A percentile compares a stretch with the other conserved stretches of the same genome.
Evolutionary conservation across 768 basidiomycete species (phyloP).

Genomic region (Botryobasidium botryosum): DNA sequence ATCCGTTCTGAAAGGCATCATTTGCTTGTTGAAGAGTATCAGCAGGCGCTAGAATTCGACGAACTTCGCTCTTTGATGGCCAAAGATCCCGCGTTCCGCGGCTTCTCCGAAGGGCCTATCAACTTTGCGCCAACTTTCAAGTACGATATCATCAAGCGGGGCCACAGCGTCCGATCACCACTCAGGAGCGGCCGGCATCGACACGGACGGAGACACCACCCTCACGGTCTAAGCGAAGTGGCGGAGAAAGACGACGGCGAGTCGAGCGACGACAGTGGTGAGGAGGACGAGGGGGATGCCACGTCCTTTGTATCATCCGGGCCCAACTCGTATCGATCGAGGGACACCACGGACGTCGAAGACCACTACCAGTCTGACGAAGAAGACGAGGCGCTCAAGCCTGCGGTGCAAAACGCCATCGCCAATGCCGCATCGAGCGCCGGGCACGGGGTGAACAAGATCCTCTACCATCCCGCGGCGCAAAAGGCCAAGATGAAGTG

Average conservation of each 20-base stretch:
- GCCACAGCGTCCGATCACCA: constrained; percentile 13
- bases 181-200: constrained; percentile 15
- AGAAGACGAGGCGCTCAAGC: neutral
- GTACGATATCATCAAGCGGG: constrained; percentile 55
- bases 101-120: constrained; percentile 67
- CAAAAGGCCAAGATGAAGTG: constrained; percentile 12
- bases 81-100: constrained; percentile 42
- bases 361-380: neutral
- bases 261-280: neutral
- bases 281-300: constrained; percentile 6
- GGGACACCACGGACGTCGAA: constrained; percentile 7
- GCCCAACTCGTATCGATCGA: constrained; percentile 1
- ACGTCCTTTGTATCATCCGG: constrained; percentile 9
- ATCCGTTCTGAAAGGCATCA: neutral
- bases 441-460: neutral
- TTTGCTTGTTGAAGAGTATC: constrained; percentile 51
- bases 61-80: constrained; percentile 69
- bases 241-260: constrained; percentile 23
- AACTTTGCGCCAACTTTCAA: constrained; percentile 90
- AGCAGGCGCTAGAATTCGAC: constrained; percentile 78
- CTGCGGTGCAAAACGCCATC: constrained; percentile 9
- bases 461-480: constrained; percentile 7
- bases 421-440: constrained; percentile 4
- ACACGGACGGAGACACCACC: constrained; percentile 3
- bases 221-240: constrained; percentile 21